Base-by-base conservation (phyloP, 225 moss, liverwort and hornwort genomes). In the Lunularia cruciata region DNA sequence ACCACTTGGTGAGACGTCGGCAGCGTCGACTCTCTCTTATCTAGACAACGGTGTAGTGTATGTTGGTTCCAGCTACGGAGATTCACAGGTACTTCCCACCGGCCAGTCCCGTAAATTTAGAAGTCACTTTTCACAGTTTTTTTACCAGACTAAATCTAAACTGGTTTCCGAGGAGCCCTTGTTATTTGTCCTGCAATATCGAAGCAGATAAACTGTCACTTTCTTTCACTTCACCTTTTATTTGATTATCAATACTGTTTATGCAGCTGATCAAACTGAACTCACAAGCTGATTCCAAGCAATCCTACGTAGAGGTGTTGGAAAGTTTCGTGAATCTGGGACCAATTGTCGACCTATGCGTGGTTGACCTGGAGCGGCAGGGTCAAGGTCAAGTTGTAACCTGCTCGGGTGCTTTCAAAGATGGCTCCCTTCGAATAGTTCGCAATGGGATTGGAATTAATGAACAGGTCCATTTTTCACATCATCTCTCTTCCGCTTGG, bases 321-420 rank as follows among this genome's bases (percentile, higher is more conserved):
- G 95, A 96, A 74, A 92, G 85, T 62, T 96, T 96, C 81, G 92
- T 92, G 51, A 96, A 96, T 58, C 78, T 96, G 75, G 95, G 95
- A 14, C 95, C 95, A 40, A 96, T 96, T 71, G 90, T 96, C 53
- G 95, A 96, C 72, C 85, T 96, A 2, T 96, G 95, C 83, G 95
- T 96, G 66, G 95, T 96, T 47, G 95, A 96, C 81, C 83, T 96
- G 81, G 95, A 96, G 73, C 76, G 92, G 65, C 95, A 96, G 85
- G 95, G 95, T 39, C 95, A 96, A 80, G 92, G 95, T 46, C 95
- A 96, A 78, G 95, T 96, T 48, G 95, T 96, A 49, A 96, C 95
- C 36, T 96, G 95, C 73, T 96, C 95, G 43, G 95, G 95, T 68
- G 95, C 95, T 60, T 96, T 92, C 74, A 96, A 96, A 68, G 95